phyloP scores from a whole-genome alignment of 1,139 yeast species.

The Schwanniomyces etchellsii region DNA sequence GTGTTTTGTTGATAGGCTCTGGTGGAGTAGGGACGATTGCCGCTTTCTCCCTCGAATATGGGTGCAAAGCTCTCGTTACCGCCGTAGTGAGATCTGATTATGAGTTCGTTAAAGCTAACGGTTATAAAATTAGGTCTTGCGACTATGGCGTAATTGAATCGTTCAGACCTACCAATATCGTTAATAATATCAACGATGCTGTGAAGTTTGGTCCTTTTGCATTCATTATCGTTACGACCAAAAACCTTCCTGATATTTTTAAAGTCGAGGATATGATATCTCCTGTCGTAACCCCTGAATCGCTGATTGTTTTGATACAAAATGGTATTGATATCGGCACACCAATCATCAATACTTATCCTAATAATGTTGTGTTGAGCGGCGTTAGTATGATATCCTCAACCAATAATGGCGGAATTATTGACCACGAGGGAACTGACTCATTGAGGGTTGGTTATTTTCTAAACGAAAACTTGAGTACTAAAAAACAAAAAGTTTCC shows the following conservation, averaged over 20 bases:
- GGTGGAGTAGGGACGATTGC: constrained; percentile 69
- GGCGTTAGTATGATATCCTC: constrained; percentile 71
- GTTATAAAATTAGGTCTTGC: constrained; percentile 55
- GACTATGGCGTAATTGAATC: constrained; percentile 51
- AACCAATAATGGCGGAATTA: constrained; percentile 28
- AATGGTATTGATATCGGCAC: constrained; percentile 73
- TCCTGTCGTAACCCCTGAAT: constrained; percentile 44
- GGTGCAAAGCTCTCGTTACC: constrained; percentile 48
- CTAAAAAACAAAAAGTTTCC: constrained; percentile 2
- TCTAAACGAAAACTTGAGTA: constrained; percentile 5
- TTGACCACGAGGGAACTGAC: constrained; percentile 23
- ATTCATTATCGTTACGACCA: constrained; percentile 62
- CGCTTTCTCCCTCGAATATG: constrained; percentile 49
- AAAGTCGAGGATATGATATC: constrained; percentile 54
- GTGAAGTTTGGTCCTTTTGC: constrained; percentile 49
- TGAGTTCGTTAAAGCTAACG: constrained; percentile 42
- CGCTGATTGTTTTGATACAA: constrained; percentile 61
- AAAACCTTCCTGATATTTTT: constrained; percentile 64
- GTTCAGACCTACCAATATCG: constrained; percentile 52
- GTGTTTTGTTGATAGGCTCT: constrained; percentile 36
- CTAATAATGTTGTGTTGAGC: constrained; percentile 53
- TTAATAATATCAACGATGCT: constrained; percentile 42
- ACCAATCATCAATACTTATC: constrained; percentile 52
- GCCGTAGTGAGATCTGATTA: constrained; percentile 65
- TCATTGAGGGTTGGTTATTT: constrained; percentile 6